Evolutionary conservation across 2,329 filamentous ascomycete species (phyloP), one percentile per base, ranked within the genome.

Genomic region (Penicillium verrucosum): DNA sequence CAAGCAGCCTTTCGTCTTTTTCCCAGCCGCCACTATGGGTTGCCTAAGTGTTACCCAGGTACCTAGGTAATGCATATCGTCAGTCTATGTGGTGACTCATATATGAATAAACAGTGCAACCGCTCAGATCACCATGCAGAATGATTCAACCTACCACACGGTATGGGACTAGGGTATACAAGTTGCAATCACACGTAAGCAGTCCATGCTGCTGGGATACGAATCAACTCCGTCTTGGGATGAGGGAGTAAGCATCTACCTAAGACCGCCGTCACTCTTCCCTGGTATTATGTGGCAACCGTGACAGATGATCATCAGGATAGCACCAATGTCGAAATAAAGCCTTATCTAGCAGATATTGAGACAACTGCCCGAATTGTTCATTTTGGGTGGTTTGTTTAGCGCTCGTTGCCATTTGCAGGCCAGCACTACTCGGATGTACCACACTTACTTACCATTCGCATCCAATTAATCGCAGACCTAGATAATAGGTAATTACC

Each of bases 381-480:
- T 18, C 5, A n/a, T 29, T 4, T 27, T 29, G 5, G 10, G 16
- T 29, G 16, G 5, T 29, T 44, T 29, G 16, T 44, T 27, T 16
- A n/a, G 23, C 16, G 9, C 12, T 25, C n/a, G 3, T 27, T 43
- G 16, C 16, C 16, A n/a, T 21, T n/a, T 27, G 10, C 18, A 27
- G 7, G 40, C 9, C 9, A 18, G 23, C 25, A 4, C 16, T 10
- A 10, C 16, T 29, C 23, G 18, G 5, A 43, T 29, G 5, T 9
- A 14, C n/a, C 21, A 4, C 5, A 30, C 6, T 12, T 18, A 6
- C 16, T 12, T 12, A 5, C 4, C n/a, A 44, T 21, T 5, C 3
- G 6, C 0, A 1, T 21, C n/a, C 8, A 0, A 44, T 5, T 11
- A 1, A 14, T 21, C 10, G 1, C 0, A 45, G 1, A 21, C 3